A percentile compares a stretch with the other conserved stretches of the same genome.
These are phyloP conservation scores for Pseudogymnoascus sp. DNA, from an alignment of 2,329 filamentous ascomycete species.

Conservation along the genomic window DNA sequence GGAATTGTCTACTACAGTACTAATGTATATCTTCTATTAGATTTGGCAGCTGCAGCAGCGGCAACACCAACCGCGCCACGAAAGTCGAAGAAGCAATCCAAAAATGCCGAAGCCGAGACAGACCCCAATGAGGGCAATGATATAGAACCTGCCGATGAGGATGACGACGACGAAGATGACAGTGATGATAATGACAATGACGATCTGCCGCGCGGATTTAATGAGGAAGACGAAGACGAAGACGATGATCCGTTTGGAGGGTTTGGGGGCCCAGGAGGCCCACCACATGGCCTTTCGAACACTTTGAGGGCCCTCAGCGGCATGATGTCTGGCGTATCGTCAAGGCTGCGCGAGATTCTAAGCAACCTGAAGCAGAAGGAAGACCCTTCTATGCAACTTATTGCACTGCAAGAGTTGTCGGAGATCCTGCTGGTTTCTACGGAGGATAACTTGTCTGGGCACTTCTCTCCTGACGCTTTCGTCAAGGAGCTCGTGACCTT, in stretches of 20 bases:
- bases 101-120: constrained; percentile 61
- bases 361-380: constrained; percentile 72
- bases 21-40: background rate
- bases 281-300: constrained; percentile 60
- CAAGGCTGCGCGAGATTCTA: constrained; percentile 69
- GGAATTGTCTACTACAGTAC: background rate
- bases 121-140: constrained; percentile 46
- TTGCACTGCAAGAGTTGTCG: constrained; percentile 86
- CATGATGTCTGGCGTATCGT: constrained; percentile 80
- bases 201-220: constrained; percentile 15
- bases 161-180: constrained; percentile 54
- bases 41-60: constrained; percentile 2
- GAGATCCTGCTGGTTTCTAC: constrained; percentile 91
- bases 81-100: constrained; percentile 49
- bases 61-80: constrained; percentile 34
- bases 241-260: constrained; percentile 53
- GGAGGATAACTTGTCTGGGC: constrained; percentile 89
- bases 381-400: constrained; percentile 78
- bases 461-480: constrained; percentile 89
- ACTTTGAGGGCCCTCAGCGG: constrained; percentile 82
- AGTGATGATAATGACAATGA: constrained; percentile 45
- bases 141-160: constrained; percentile 38
- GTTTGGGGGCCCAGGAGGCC: constrained; percentile 59
- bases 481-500: constrained; percentile 87
- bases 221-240: constrained; percentile 47